phyloP scores from a whole-genome alignment of 2,329 filamentous ascomycete genomes.

The Paraphoma chrysanthemicola region DNA sequence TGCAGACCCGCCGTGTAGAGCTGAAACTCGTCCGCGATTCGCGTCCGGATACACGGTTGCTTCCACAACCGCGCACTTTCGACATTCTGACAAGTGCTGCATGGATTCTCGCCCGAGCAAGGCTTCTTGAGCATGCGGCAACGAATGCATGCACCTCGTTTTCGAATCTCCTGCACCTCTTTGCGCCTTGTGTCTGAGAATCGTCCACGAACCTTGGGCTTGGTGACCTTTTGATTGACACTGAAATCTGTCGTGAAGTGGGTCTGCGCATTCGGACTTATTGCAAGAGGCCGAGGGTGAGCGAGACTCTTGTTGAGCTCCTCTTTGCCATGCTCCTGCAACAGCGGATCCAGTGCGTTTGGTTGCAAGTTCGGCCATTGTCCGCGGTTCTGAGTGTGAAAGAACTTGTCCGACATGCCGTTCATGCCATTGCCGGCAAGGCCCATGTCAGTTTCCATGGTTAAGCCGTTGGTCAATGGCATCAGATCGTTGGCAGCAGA shows the following conservation, averaged over 20 bases:
- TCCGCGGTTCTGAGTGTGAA: conserved; percentile 36
- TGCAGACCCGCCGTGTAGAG: conserved; percentile 64
- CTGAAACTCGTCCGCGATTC: conserved; percentile 64
- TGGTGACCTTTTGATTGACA: conserved; percentile 47
- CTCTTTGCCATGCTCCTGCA: conserved; percentile 43
- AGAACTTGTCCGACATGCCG: conserved; percentile 44
- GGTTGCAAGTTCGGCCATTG: conserved; percentile 41
- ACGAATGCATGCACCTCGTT: conserved; percentile 66
- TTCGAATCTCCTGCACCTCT: conserved; percentile 66
- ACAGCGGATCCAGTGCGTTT: conserved; percentile 40
- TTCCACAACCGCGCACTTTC: conserved; percentile 68
- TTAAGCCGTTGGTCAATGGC: conserved; percentile 40
- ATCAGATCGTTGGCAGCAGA: conserved; percentile 50
- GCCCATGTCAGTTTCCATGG: conserved; percentile 46
- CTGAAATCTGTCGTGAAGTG: conserved; percentile 50
- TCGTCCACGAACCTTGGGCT: conserved; percentile 60
- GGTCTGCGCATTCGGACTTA: conserved; percentile 44
- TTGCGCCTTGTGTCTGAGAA: conserved; percentile 64
- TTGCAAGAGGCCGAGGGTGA: conserved; percentile 47
- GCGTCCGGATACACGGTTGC: conserved; percentile 64
- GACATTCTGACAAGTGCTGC: conserved; percentile 65
- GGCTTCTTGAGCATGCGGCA: conserved; percentile 71
- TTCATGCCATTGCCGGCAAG: conserved; percentile 31
- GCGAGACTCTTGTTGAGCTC: conserved; percentile 30
- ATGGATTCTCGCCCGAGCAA: conserved; percentile 67